Evolutionary conservation across 352 stramenopile genomes (phyloP), one percentile per base, ranked within the genome.

Genomic region (Globisporangium emineosum): DNA sequence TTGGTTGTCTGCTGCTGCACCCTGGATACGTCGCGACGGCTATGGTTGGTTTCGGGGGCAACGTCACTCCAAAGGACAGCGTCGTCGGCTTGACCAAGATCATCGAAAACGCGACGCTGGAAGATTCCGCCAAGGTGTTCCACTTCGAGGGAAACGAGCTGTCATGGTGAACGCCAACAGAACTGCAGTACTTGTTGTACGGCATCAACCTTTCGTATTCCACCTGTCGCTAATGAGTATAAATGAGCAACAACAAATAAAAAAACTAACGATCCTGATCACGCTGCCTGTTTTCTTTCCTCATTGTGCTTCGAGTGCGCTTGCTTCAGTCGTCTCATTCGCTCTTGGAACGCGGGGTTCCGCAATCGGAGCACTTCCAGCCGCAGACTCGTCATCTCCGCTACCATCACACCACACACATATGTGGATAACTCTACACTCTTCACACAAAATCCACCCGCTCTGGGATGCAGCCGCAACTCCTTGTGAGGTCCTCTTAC

Each of bases 1-100:
- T 93, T 47, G 75, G 73, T 27, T 79, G 71, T 29, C 49, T 91
- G 42, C 50, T 90, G 49, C 60, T 89, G 54, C 81, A 91, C 49
- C 79, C 83, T 6, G 83, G 81, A n/a, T 78, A 78, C 66, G 79
- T 90, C 23, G 71, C 75, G 42, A 91, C 81, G 17, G 79, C 75
- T 19, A 89, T 91, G 65, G 74, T 80, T 17, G 67, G 68, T 27
- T 77, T 78, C 69, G 72, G 64, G 35, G 81, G 81, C 55, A 62
- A 67, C 35, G 68, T 89, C 25, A 74, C 63, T 23, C 60, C 76
- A 1, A 67, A 67, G 10, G 72, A 88, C 45, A 88, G 79, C 55
- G 81, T 85, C 23, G 71, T 40, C 3, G 67, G 74, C 12, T 57
- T 92, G 61, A 74, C 77, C 53, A 76, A 74, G 57, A 78, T 89